phyloP scores from a whole-genome alignment of 176 grass and related monocot genomes.

The Secale cereale region DNA sequence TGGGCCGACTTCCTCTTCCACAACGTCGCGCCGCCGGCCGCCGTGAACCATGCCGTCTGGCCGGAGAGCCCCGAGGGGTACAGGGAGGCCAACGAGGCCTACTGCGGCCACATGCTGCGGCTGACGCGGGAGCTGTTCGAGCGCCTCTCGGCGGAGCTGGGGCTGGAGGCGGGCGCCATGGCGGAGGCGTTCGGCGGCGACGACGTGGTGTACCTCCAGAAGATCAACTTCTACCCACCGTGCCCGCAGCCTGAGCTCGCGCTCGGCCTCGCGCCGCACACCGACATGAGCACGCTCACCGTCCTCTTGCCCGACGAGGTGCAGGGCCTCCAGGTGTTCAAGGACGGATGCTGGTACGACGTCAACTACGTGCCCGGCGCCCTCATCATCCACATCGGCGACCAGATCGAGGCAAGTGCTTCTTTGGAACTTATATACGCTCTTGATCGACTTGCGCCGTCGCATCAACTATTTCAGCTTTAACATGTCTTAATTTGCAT shows the following conservation, averaged over 20 bases:
- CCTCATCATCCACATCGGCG: slow-evolving; percentile 70
- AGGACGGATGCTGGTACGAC: slow-evolving; percentile 58
- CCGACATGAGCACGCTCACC: slow-evolving; percentile 69
- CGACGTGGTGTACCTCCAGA: slow-evolving; percentile 45
- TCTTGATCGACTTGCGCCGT: not conserved
- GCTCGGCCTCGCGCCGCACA: slow-evolving; percentile 65
- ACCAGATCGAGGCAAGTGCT: slow-evolving; percentile 66
- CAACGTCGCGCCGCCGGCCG: slow-evolving; percentile 43
- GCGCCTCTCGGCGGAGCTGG: slow-evolving; percentile 51
- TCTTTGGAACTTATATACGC: not conserved
- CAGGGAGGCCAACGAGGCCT: slow-evolving; percentile 56
- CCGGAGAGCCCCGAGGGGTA: slow-evolving; percentile 38
- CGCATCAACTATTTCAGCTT: not conserved
- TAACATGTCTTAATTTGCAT: not conserved
- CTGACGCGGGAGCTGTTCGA: slow-evolving; percentile 43
- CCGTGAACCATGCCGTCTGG: slow-evolving; percentile 50
- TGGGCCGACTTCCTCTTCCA: slow-evolving; percentile 92
- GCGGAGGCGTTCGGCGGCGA: slow-evolving; percentile 45
- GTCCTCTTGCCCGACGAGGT: slow-evolving; percentile 75
- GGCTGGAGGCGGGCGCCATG: slow-evolving; percentile 30
- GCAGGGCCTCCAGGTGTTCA: slow-evolving; percentile 71
- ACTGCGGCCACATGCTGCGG: slow-evolving; percentile 36
- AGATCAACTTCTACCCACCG: slow-evolving; percentile 85
- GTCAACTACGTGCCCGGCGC: slow-evolving; percentile 51
- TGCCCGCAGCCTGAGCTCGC: slow-evolving; percentile 73